These are phyloP conservation scores for Dacryopinax spathularia DNA, from an alignment of 768 basidiomycete species.

Conservation along the genomic window DNA sequence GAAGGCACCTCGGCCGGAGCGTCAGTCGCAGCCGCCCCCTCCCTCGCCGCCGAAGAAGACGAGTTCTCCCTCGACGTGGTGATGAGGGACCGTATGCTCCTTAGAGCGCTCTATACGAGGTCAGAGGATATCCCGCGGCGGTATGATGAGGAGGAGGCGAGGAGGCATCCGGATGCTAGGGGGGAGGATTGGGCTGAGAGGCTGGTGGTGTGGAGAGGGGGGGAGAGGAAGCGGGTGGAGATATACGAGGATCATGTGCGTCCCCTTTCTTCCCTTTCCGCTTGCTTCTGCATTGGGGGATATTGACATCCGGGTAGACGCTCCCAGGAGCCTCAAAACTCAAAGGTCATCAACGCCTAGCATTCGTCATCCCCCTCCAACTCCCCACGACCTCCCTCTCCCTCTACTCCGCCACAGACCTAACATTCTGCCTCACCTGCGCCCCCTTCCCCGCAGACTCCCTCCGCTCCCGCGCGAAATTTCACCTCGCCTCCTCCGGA, in stretches of 20 bases:
- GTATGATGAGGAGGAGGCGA: constrained; percentile 58
- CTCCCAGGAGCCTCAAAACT: constrained; percentile 55
- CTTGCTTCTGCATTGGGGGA: neutral
- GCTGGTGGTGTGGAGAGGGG: constrained; percentile 61
- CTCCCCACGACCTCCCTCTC: constrained; percentile 53
- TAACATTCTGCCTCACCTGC: constrained; percentile 66
- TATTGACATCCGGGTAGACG: constrained; percentile 11
- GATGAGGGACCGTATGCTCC: constrained; percentile 84
- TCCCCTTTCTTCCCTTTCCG: constrained; percentile 9
- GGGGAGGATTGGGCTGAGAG: constrained; percentile 68
- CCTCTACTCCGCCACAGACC: constrained; percentile 73
- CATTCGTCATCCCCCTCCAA: constrained; percentile 61
- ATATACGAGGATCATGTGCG: constrained; percentile 74
- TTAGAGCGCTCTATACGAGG: constrained; percentile 54
- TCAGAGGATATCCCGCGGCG: constrained; percentile 33
- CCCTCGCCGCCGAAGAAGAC: constrained; percentile 15
- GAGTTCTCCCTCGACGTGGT: constrained; percentile 37
- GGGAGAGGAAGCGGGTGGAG: constrained; percentile 47
- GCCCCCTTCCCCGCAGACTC: constrained; percentile 34
- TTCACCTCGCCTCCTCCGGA: constrained; percentile 40
- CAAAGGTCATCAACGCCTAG: constrained; percentile 58
- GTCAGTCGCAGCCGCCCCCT: constrained; percentile 21
- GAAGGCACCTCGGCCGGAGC: constrained; percentile 54
- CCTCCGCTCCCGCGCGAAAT: constrained; percentile 22
- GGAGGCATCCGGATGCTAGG: constrained; percentile 43